A percentile compares a stretch with the other conserved stretches of the same genome.
Evolutionary conservation across 2,329 filamentous ascomycete genomes (phyloP).

Genomic region (Colletotrichum chlorophyti): DNA sequence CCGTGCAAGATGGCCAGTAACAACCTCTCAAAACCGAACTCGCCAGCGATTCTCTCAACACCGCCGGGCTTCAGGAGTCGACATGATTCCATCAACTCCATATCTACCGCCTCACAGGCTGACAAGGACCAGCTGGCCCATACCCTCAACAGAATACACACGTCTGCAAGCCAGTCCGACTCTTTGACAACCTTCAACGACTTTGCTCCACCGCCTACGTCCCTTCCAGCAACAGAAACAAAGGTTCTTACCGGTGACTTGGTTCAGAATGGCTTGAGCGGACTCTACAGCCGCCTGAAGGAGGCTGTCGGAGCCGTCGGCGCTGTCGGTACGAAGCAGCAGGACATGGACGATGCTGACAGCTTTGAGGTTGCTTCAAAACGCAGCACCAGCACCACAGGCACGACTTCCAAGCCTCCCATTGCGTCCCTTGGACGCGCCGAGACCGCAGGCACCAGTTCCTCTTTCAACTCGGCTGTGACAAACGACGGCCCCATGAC

Average conservation of each 20-base stretch:
- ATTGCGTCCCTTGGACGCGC: constrained; percentile 47
- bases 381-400: constrained; percentile 48
- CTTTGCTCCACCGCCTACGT: constrained; percentile 74
- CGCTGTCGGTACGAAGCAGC: constrained; percentile 58
- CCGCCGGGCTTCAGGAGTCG: constrained; percentile 41
- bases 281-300: constrained; percentile 84
- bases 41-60: constrained; percentile 39
- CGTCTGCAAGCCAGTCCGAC: constrained; percentile 82
- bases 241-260: constrained; percentile 76
- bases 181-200: constrained; percentile 94
- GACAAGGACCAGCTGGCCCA: constrained; percentile 80
- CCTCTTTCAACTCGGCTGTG: constrained; percentile 39
- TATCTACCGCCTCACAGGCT: constrained; percentile 45
- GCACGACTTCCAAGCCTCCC: constrained; percentile 49
- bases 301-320: constrained; percentile 82
- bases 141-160: constrained; percentile 87
- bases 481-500: constrained; percentile 42
- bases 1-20: constrained; percentile 37
- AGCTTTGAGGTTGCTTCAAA: constrained; percentile 50
- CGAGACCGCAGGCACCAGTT: constrained; percentile 43
- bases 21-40: constrained; percentile 38
- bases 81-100: constrained; percentile 47
- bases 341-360: constrained; percentile 51
- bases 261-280: constrained; percentile 85
- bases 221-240: constrained; percentile 65